Conservation (phyloP, 441 rosid genomes). For the Manihot esculenta region DNA sequence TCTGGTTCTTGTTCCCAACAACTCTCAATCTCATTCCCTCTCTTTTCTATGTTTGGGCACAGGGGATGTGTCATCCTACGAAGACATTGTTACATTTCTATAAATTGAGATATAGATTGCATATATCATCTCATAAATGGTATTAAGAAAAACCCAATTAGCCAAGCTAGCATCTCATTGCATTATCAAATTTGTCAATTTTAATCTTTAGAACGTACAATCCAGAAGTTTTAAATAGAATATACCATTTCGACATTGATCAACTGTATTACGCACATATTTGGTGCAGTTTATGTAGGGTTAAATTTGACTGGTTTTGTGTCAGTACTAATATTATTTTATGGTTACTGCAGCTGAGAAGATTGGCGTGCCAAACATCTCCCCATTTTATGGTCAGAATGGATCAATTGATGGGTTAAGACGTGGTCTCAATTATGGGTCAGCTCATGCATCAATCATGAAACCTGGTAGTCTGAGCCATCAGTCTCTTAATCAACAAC, state of each 20-base stretch:
- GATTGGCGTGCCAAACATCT: constrained; percentile 40
- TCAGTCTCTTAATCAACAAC: constrained; percentile 62
- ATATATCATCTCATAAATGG: not conserved
- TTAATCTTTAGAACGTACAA: not conserved
- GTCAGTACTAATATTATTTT: too few relatives aligned
- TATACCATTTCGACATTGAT: not conserved
- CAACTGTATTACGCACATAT: not conserved
- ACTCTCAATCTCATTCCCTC: not conserved
- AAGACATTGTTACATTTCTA: not conserved
- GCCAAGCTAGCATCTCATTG: too few relatives aligned
- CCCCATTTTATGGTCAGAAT: constrained; percentile 49
- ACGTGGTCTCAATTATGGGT: constrained; percentile 54
- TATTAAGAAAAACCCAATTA: not conserved
- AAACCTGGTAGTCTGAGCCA: constrained; percentile 34
- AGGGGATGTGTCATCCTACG: not conserved
- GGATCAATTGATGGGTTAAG: constrained; percentile 40
- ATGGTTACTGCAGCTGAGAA: constrained; percentile 41
- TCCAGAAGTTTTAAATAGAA: not conserved
- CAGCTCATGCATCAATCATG: constrained; percentile 56
- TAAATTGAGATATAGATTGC: not conserved
- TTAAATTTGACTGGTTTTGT: too few relatives aligned
- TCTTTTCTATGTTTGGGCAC: not conserved
- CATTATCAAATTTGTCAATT: too few relatives aligned
- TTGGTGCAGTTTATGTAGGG: not conserved
- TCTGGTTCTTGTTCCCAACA: not conserved